Base-by-base conservation (phyloP, 1,139 yeast species). In the Yamadazyma diospyri region DNA sequence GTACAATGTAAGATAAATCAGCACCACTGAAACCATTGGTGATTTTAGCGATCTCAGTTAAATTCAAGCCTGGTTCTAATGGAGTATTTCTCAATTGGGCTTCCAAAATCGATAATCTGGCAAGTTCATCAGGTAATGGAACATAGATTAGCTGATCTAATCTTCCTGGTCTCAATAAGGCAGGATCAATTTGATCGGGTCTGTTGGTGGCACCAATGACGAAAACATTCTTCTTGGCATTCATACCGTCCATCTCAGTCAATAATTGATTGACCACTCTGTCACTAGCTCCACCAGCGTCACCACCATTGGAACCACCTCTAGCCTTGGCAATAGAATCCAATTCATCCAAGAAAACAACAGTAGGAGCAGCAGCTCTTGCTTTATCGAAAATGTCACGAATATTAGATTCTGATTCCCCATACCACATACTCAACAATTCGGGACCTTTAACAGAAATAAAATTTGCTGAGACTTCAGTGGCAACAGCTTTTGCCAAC, bases 231-330 rank as follows among this genome's bases (percentile, higher is more conserved):
- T 94, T 92, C 73, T 92, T 92, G 48, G 97, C 95, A 57, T 92
- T 92, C 97, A 94, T 89, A 77, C 99, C 99, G 64, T 92, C 98
- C 98, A 92, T 92, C 69, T 92, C 98, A 8, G 98, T 94, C 61
- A 92, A 78, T 56, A 92, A 78, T 70, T 92, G 98, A 69, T 92
- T 92, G 39, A 94, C 98, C 46, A 92, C 98, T 64, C 98, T 82
- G 67, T 92, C 98, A 29, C 94, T 81, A 11, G 97, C 98, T 46
- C 98, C 98, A 53, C 97, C 97, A 24, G 97, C 95, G 60, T 92
- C 97, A 23, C 39, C 48, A 23, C 39, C 48, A 30, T 60, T 50
- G 32, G 88, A 80, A 27, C 87, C 95, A 60, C 97, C 97, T 76
- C 98, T 84, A 18, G 97, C 85, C 68, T 88, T 88, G 38, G 97